Base-by-base conservation (phyloP, 2,329 filamentous ascomycete species). In the Hypoxylon sp. region DNA sequence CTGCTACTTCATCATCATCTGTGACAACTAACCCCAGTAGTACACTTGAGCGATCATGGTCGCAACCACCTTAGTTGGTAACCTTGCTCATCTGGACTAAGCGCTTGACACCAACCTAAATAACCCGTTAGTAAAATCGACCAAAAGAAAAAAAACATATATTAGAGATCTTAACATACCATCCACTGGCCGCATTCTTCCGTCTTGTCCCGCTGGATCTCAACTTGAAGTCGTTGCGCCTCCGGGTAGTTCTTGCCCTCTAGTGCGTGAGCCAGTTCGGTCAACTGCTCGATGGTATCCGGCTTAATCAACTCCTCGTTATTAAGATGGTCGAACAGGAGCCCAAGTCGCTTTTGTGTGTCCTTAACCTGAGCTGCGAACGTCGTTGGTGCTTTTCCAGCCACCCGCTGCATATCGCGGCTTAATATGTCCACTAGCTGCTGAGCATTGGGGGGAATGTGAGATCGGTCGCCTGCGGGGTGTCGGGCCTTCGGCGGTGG, bases 301-400 rank as follows among this genome's bases (percentile, higher is more conserved):
- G 89, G 83, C 74, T 88, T 89, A 45, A 97, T 78, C 29, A 97
- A 78, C 66, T 97, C 92, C 67, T 92, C 89, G 61, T 97, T 97
- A 79, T 97, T 99, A 35, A 99, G 79, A 71, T 97, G 91, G 68
- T 99, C 93, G 69, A 97, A 97, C n/a, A 99, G 78, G 38, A 97
- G 86, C 64, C 89, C 90, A 51, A 99, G 80, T 19, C 94, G 86
- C 75, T 96, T 96, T 70, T 96, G 90, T 2, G 92, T 94, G 69
- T 97, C 94, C 64, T 91, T 89, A 13, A 99, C 91, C 69, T 97
- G 92, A 9, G 86, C 81, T 57, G 90, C 87, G 75, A 94, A 97
- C 11, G 87, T 86, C n/a, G 87, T 78, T 12, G 94, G 94, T 0
- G 94, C 94, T 62, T 90, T 88, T 21, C 86, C 76, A 52, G 92